Evolutionary conservation across 148 eudicot genomes (phyloP), one percentile per base, ranked within the genome.

Genomic region (Spergularia bocconei): DNA sequence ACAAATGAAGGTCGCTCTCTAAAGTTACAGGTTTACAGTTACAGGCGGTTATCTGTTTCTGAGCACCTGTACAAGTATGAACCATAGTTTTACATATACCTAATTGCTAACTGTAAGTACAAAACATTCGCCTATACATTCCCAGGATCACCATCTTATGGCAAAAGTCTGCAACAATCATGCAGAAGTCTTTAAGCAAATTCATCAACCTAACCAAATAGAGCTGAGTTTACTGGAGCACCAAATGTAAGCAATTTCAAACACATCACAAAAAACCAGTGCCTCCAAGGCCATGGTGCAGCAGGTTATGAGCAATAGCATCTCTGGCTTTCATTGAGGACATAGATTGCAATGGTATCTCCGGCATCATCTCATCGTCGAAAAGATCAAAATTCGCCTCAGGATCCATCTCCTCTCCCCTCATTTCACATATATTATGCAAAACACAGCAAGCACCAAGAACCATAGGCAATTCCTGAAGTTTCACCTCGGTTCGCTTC

Each of bases 361-460:
- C 98, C 0, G 98, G 94, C 6, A 76, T 70, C 97, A 88, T 88
- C 76, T 89, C 94, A 74, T 93, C 97, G 76, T 93, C 98, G 14
- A 90, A 52, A 29, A 91, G 85, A 44, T 91, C 90, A 21, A 82
- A 81, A 19, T 50, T 71, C 57, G 82, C 65, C 63, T 75, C 80
- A 0, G 87, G 85, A 78, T 88, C 92, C 63, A 88, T 73, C 23
- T 64, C 75, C 50, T 93, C 98, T 2, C 84, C 82, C 69, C 83
- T 91, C 85, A 93, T 70, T 72, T 93, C 94, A 44, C 98, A 93
- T 72, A 93, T 93, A 65, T 93, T 93, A 77, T 93, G 97, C 89
- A 93, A 76, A 5, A 93, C 97, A 54, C 98, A 93, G 44, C 98
- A 93, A 19, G 97, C 98, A 72, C 98, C 98, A 20, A 93, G 90